Evolutionary conservation across 2,329 filamentous ascomycete species (phyloP), one percentile per base, ranked within the genome.

Genomic region (Cladosporium sp.): DNA sequence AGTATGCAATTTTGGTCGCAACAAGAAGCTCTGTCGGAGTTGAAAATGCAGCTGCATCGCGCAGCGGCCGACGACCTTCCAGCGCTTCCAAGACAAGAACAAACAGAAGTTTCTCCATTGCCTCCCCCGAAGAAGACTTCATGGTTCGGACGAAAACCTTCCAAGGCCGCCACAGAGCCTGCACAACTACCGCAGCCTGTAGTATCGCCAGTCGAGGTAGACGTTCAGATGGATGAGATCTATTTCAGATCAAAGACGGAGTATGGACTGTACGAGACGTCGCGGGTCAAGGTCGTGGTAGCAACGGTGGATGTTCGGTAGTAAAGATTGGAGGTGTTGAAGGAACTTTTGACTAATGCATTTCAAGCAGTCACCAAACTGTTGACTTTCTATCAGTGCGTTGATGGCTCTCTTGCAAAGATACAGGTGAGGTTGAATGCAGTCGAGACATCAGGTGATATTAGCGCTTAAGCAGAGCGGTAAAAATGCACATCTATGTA

Each of bases 241-340:
- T 67, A 67, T 41, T 64, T 75, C 44, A 65, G 74, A 7, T 64
- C 64, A 15, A 70, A 73, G 53, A 75, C 65, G 37, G 65, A 68
- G 12, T 70, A 72, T 61, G 73, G 73, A 1, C 58, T 76, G 45
- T 72, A 70, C 54, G 70, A 75, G 51, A 75, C 70, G 11, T 58
- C 61, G 38, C 51, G 55, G 32, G 61, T 52, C 8, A 53, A 51
- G 34, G 55, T 52, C n/a, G 56, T 65, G 12, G n/a, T 63, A 43
- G 41, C 62, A 29, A 51, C 30, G 11, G 54, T 65, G 27, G 50
- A 58, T 38, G 54, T 65, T 8, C 51, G 54, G 39, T 63, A 60
- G 51, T 27, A 9, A 9, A 27, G 22, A 9, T 9, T 27, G 22
- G 9, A 27, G 22, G 22, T 27, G 22, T 27, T 9, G 22, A 4